phyloP scores from a whole-genome alignment of 768 basidiomycete genomes.

The Serendipita sp. region DNA sequence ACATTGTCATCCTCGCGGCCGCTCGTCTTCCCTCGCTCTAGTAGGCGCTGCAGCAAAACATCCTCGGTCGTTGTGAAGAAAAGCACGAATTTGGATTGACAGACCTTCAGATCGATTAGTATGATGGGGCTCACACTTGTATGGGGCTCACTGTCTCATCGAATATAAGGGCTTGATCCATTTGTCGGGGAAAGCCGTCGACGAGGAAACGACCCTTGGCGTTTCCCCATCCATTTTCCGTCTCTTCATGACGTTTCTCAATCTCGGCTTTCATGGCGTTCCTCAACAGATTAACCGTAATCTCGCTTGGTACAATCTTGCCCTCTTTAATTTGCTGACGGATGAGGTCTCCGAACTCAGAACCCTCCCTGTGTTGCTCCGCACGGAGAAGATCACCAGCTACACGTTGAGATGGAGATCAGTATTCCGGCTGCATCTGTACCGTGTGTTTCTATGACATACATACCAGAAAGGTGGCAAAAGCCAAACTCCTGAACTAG shows the following conservation, averaged over 20 bases:
- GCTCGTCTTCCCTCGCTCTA: slow-evolving; percentile 84
- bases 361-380: slow-evolving; percentile 78
- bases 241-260: slow-evolving; percentile 22
- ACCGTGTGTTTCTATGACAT: background rate
- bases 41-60: slow-evolving; percentile 70
- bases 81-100: slow-evolving; percentile 60
- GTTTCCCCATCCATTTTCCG: slow-evolving; percentile 42
- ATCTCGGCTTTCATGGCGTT: slow-evolving; percentile 71
- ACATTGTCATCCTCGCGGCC: slow-evolving; percentile 92
- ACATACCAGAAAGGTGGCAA: slow-evolving; percentile 79
- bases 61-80: slow-evolving; percentile 81
- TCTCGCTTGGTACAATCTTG: slow-evolving; percentile 88
- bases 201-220: slow-evolving; percentile 80
- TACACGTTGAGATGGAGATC: slow-evolving; percentile 17
- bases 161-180: slow-evolving; percentile 93
- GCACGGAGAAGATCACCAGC: slow-evolving; percentile 97
- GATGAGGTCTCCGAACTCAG: slow-evolving; percentile 71
- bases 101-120: slow-evolving; percentile 38
- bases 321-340: slow-evolving; percentile 81
- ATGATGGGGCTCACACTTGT: background rate
- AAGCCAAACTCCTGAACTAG: slow-evolving; percentile 79
- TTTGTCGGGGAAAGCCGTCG: slow-evolving; percentile 95
- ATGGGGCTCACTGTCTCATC: slow-evolving; percentile 53
- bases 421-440: slow-evolving; percentile 8
- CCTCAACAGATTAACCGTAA: slow-evolving; percentile 89